Base-by-base conservation (phyloP, 2,329 filamentous ascomycete species). In the Diaporthe caulivora region DNA sequence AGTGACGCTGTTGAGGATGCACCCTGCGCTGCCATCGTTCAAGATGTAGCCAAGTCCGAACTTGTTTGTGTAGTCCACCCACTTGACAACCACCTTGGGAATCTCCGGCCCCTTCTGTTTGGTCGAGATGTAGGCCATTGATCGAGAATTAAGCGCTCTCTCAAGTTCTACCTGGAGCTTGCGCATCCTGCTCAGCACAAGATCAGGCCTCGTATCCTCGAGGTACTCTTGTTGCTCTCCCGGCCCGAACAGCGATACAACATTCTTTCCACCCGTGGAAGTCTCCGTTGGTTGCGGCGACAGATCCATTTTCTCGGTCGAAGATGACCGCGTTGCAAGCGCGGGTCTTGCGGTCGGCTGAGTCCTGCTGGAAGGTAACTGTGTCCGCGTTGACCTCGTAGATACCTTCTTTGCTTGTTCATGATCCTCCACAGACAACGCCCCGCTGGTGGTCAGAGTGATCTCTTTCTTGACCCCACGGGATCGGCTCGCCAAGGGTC, bases 41-140 rank as follows among this genome's bases (percentile, higher is more conserved):
- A 97, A 85, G 73, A 96, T 94, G 79, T 96, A 97, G 47, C 94
- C 94, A 21, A 97, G 87, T 17, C 94, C 94, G 80, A 95, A 95
- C 80, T 95, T 95, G 82, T 95, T 94, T 74, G 93, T 95, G 81
- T 97, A 97, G 80, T 97, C 94, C 9, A 97, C 94, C 94, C 94
- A 97, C 80, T 95, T 95, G 15, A 92, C 89, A 17, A 92, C 91
- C 57, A 92, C 89, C 79, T 91, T 83, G 79, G 92, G 88, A 80
- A 92, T 82, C 75, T 91, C 79, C 80, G 88, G 84, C 71, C 87
- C 81, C 75, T 87, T 82, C 73, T 87, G 84, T 82, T 90, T 88
- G 13, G 88, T 84, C 0, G 86, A 87, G 64, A 91, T 84, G 70
- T 91, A 85, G 26, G 90, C 90, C 86, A 90, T 91, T 0, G 90